A percentile compares a stretch with the other conserved stretches of the same genome.
phyloP scores from a whole-genome alignment of 2,329 filamentous ascomycete species.

The Colletotrichum sp. region DNA sequence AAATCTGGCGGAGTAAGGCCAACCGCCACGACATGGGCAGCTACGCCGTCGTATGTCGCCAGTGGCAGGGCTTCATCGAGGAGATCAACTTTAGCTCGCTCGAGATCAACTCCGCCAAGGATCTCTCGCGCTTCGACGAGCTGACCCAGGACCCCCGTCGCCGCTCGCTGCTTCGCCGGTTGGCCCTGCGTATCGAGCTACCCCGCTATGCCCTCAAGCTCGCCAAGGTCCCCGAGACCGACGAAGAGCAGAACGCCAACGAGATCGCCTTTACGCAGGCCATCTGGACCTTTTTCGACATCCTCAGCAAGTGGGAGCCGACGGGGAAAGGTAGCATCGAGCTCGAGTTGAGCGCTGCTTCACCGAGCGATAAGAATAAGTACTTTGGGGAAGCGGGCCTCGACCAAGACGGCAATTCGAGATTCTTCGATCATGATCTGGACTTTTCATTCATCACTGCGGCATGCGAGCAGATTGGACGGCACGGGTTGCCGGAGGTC shows the following conservation, averaged over 20 bases:
- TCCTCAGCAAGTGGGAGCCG: constrained; percentile 24
- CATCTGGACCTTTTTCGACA: constrained; percentile 27
- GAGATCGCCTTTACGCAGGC: constrained; percentile 27
- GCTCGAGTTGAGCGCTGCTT: constrained; percentile 28
- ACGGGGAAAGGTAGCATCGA: constrained; percentile 19
- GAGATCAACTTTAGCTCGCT: constrained; percentile 26
- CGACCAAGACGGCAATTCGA: constrained; percentile 26
- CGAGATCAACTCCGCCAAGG: constrained; percentile 19
- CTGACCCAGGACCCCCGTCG: constrained; percentile 24
- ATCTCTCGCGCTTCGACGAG: constrained; percentile 25
- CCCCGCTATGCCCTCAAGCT: constrained; percentile 23
- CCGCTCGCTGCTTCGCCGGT: constrained; percentile 21
- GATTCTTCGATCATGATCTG: constrained; percentile 27
- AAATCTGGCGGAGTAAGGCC: background rate
- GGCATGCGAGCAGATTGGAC: constrained; percentile 22
- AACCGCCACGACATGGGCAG: constrained; percentile 20
- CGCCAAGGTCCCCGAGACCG: constrained; percentile 23
- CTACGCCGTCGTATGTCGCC: constrained; percentile 29
- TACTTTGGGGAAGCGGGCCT: constrained; percentile 25
- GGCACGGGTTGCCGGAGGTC: constrained; percentile 25
- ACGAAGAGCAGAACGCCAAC: constrained; percentile 29
- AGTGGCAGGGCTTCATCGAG: constrained; percentile 30
- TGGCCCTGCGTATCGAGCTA: constrained; percentile 27
- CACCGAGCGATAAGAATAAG: constrained; percentile 25
- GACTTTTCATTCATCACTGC: constrained; percentile 24